Evolutionary conservation across 257 asterid species (phyloP).

Genomic region (Perilla frutescens): DNA sequence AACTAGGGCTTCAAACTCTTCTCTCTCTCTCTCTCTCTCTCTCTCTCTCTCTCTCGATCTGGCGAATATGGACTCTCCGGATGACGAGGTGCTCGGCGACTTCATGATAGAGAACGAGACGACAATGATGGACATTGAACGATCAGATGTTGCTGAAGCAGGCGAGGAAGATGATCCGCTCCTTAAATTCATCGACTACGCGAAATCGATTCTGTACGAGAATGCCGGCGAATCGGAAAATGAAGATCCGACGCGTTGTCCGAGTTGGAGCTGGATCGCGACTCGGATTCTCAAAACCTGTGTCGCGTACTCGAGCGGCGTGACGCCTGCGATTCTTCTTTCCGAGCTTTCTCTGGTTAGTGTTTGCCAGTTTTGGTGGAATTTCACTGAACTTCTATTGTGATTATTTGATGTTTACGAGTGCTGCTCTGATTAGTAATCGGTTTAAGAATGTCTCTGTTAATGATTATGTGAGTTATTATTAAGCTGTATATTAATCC

Average conservation of each 20-base stretch:
- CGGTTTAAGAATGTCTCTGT: not conserved
- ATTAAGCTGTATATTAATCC: not conserved
- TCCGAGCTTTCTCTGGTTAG: slow-evolving; percentile 86
- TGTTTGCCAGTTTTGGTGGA: not conserved
- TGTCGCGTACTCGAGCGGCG: slow-evolving; percentile 84
- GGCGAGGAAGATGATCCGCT: slow-evolving; percentile 60
- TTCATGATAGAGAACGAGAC: slow-evolving; percentile 44
- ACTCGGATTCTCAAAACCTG: slow-evolving; percentile 78
- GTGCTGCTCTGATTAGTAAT: not conserved
- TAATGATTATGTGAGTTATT: not conserved
- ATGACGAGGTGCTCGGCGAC: slow-evolving; percentile 38
- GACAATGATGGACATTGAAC: slow-evolving; percentile 58
- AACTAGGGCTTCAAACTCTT: slow-evolving; percentile 39
- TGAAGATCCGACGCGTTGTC: slow-evolving; percentile 47
- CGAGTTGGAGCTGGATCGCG: slow-evolving; percentile 92
- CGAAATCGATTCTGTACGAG: slow-evolving; percentile 53
- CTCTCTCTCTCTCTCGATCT: not conserved
- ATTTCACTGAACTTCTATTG: not conserved
- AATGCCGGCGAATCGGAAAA: slow-evolving; percentile 44
- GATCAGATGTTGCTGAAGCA: slow-evolving; percentile 34
- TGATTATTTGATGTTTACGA: not conserved
- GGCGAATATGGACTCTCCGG: slow-evolving; percentile 40
- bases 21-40: slow-evolving; percentile 16
- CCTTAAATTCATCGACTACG: slow-evolving; percentile 66
- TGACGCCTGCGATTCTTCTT: slow-evolving; percentile 92